Evolutionary conservation across 163 green algal species (phyloP), one percentile per base, ranked within the genome.

Genomic region (Coccomyxa subellipsoidea): DNA sequence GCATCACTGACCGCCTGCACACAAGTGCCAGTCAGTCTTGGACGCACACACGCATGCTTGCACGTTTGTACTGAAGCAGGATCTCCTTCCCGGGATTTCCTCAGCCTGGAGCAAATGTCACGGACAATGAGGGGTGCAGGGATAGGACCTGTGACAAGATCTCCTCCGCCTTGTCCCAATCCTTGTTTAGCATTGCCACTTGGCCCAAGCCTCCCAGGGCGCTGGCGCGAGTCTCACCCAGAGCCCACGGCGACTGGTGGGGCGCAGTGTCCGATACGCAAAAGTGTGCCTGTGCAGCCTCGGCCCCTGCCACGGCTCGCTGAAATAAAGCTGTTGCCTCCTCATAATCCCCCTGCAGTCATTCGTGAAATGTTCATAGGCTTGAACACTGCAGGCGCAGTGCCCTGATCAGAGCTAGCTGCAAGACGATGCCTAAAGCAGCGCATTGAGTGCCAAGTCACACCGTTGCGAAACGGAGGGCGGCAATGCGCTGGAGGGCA

Each of bases 111-210:
- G n/a, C n/a, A n/a, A n/a, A n/a, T n/a, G n/a, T n/a, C n/a, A n/a
- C n/a, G n/a, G n/a, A n/a, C n/a, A n/a, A n/a, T n/a, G n/a, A n/a
- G n/a, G n/a, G n/a, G n/a, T n/a, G n/a, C n/a, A n/a, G n/a, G n/a
- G n/a, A n/a, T n/a, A n/a, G n/a, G n/a, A 84, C 83, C 34, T 85
- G 29, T 18, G 66, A 77, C 53, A 90, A 77, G 54, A 47, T 31
- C 18, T 47, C 36, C 69, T 91, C 87, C 1, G 83, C 86, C 2
- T 37, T 81, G 35, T 91, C 81, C 85, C 85, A 91, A 4, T 83
- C 75, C 31, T 31, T 38, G 0, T 34, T n/a, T 2, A 72, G 39
- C 47, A 88, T 78, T 38, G 40, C 23, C 5, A 82, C 76, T 76
- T 91, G 87, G 31, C 83, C 85, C 29, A 53, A 36, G 4, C 71